phyloP scores from a whole-genome alignment of 169 alveolate genomes.

The Plasmodium berghei region DNA sequence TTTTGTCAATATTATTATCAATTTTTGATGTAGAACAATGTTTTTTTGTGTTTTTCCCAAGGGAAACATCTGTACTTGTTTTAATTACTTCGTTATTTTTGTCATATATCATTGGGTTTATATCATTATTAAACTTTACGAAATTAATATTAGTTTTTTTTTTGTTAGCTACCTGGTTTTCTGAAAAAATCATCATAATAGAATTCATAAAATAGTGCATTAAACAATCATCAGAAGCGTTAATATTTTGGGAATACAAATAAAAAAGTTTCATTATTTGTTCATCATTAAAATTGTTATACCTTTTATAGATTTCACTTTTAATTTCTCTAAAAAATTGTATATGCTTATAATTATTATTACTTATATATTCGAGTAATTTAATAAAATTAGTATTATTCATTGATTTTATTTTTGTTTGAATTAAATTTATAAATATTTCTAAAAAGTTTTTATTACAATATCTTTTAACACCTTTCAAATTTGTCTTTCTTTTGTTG shows the following conservation, averaged over 20 bases:
- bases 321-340: slow-evolving; percentile 61
- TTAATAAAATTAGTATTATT: slow-evolving; percentile 59
- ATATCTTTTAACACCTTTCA: slow-evolving; percentile 4
- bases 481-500: slow-evolving; percentile 36
- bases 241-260: slow-evolving; percentile 57
- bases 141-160: neutral
- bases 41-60: neutral
- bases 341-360: slow-evolving; percentile 65
- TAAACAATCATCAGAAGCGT: slow-evolving; percentile 41
- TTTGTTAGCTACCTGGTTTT: neutral
- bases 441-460: slow-evolving; percentile 49
- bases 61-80: neutral
- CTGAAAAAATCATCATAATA: slow-evolving; percentile 25
- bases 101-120: no score
- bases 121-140: no score
- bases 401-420: slow-evolving; percentile 50
- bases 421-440: slow-evolving; percentile 39
- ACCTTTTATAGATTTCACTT: slow-evolving; percentile 50
- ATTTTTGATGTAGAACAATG: neutral
- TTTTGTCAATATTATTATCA: neutral
- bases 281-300: slow-evolving; percentile 38
- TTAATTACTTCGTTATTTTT: neutral
- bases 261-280: slow-evolving; percentile 49
- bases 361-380: slow-evolving; percentile 46
- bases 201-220: slow-evolving; percentile 30